Evolutionary conservation across 331 rosid species (phyloP).

Genomic region (Pyrus hybrid): DNA sequence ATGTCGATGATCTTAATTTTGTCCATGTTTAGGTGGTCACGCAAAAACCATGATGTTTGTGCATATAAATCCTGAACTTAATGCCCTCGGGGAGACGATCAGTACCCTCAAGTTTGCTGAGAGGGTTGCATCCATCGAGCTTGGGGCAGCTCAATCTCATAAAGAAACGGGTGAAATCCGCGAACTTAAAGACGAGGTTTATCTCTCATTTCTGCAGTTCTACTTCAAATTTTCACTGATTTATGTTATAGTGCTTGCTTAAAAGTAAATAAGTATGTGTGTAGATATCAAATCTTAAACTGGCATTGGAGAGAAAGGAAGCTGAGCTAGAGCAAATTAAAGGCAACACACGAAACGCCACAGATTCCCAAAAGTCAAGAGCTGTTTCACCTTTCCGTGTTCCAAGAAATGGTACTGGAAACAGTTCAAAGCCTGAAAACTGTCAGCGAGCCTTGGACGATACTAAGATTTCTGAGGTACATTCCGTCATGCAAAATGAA

Average conservation of each 20-base stretch:
- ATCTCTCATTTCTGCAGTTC: conserved; percentile 9
- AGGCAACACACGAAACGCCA: conserved; percentile 34
- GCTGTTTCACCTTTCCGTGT: conserved; percentile 74
- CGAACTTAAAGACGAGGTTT: conserved; percentile 91
- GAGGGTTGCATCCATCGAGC: conserved; percentile 90
- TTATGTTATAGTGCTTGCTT: background rate
- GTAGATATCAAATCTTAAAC: conserved; percentile 70
- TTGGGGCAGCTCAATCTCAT: conserved; percentile 89
- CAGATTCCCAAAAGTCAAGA: conserved; percentile 65
- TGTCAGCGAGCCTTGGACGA: conserved; percentile 51
- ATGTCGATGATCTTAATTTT: background rate
- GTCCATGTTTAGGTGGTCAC: conserved; percentile 62
- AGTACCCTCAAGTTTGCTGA: conserved; percentile 99
- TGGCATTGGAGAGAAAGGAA: conserved; percentile 76
- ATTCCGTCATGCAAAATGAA: background rate
- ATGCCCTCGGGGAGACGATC: conserved; percentile 88
- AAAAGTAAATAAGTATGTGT: background rate
- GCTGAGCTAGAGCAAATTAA: conserved; percentile 64
- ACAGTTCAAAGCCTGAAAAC: conserved; percentile 40
- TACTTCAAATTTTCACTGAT: background rate
- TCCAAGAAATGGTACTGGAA: conserved; percentile 44
- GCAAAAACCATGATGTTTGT: conserved; percentile 99
- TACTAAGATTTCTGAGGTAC: conserved; percentile 62
- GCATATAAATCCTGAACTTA: conserved; percentile 86
- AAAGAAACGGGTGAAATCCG: conserved; percentile 87